A percentile compares a stretch with the other conserved stretches of the same genome.
Conservation (phyloP, 306 rosid genomes). For the Benincasa hispida region DNA sequence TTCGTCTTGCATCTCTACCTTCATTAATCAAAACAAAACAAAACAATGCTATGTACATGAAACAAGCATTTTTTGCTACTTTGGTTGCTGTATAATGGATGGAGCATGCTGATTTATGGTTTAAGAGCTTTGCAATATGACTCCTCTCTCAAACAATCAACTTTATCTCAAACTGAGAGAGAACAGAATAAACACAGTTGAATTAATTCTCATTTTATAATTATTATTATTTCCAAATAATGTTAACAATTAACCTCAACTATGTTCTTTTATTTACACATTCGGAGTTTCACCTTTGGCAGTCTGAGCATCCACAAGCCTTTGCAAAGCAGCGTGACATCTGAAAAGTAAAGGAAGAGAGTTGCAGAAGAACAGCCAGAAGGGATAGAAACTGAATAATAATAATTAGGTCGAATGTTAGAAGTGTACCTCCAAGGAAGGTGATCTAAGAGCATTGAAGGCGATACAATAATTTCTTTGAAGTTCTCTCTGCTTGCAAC, state of each 20-base stretch:
- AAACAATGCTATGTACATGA: not conserved
- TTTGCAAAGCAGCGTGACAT: constrained; percentile 48
- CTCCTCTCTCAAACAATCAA: not conserved
- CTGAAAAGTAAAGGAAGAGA: constrained; percentile 26
- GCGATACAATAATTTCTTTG: constrained; percentile 72
- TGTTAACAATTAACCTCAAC: not conserved
- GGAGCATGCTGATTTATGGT: too few species aligned
- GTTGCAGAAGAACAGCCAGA: constrained; percentile 7
- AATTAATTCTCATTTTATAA: not conserved
- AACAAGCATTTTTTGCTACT: not conserved
- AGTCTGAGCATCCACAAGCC: constrained; percentile 27
- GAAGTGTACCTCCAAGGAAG: constrained; percentile 85
- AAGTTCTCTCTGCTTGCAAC: constrained; percentile 57
- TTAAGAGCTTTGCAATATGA: not conserved
- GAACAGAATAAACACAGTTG: not conserved
- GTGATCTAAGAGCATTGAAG: constrained; percentile 96
- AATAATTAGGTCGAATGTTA: constrained; percentile 6
- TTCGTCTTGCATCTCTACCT: not conserved
- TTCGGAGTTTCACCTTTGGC: constrained; percentile 17
- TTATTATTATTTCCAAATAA: not conserved
- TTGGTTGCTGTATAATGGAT: too few species aligned
- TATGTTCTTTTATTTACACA: constrained; percentile 9
- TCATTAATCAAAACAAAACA: too few species aligned
- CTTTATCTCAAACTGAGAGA: not conserved
- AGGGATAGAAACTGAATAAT: not conserved